Evolutionary conservation across 495 filamentous ascomycete genomes (phyloP).

Genomic region (Neurospora sp.): DNA sequence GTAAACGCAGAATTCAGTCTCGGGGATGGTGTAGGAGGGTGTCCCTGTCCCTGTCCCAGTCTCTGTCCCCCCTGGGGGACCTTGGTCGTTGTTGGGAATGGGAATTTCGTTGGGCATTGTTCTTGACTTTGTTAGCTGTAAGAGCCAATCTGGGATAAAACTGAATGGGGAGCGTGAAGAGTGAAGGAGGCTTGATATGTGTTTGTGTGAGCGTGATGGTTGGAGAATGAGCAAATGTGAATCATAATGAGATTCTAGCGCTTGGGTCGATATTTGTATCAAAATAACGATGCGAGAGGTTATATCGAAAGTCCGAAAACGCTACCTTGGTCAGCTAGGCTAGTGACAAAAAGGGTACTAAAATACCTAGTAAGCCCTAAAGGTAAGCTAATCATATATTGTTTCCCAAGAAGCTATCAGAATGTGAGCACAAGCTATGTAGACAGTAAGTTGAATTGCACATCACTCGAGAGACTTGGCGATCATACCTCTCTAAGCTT

Average conservation of each 20-base stretch:
- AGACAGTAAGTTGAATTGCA: not conserved
- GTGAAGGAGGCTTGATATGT: not conserved
- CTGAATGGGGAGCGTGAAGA: too few relatives aligned
- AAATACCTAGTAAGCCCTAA: too few relatives aligned
- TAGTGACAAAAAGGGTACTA: not conserved
- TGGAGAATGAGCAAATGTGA: not conserved
- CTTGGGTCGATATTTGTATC: not conserved
- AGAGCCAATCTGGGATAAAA: too few relatives aligned
- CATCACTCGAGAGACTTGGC: not conserved
- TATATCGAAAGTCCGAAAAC: not conserved
- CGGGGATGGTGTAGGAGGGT: not conserved
- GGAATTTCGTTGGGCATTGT: not conserved
- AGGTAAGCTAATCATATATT: too few relatives aligned
- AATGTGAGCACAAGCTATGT: not conserved
- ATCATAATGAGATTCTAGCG: not conserved
- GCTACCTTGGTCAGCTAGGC: not conserved
- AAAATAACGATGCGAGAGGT: not conserved
- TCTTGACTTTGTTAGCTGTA: not conserved
- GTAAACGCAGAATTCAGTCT: constrained; percentile 9
- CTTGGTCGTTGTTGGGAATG: not conserved
- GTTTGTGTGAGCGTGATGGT: not conserved
- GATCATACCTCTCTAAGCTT: not conserved
- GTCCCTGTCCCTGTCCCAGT: too few relatives aligned
- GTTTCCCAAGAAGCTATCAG: too few relatives aligned
- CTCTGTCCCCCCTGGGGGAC: not conserved